A percentile compares a stretch with the other conserved stretches of the same genome.
Evolutionary conservation across 1,284 basidiomycete species (phyloP).

Genomic region (Irpex rosettiformis): DNA sequence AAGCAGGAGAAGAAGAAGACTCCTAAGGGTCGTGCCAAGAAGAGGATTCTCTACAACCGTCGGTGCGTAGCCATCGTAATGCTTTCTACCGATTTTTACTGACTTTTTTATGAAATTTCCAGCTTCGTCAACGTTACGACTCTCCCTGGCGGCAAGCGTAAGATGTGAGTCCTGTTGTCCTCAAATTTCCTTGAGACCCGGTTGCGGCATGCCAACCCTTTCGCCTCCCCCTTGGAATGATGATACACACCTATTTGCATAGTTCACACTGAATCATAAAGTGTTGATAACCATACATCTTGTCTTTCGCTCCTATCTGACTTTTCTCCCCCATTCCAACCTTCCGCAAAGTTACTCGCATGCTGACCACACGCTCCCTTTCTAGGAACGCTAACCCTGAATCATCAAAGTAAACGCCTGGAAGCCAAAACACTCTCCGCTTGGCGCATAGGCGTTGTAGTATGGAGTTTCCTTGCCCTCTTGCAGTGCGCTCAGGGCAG

Average conservation of each 20-base stretch:
- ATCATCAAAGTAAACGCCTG: constrained; percentile 49
- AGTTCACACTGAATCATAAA: constrained; percentile 85
- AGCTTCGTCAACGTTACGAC: constrained; percentile 96
- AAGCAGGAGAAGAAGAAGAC: constrained; percentile 98
- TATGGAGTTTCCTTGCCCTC: constrained; percentile 7
- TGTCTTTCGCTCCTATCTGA: constrained; percentile 96
- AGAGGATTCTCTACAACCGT: constrained; percentile 92
- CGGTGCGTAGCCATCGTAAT: constrained; percentile 51
- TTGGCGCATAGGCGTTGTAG: constrained; percentile 13
- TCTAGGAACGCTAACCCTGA: constrained; percentile 81
- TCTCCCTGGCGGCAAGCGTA: constrained; percentile 90
- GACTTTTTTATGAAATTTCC: constrained; percentile 14
- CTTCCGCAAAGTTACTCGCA: constrained; percentile 14
- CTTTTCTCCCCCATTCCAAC: constrained; percentile 20
- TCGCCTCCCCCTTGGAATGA: constrained; percentile 34
- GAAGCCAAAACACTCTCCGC: constrained; percentile 3
- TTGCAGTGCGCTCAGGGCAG: constrained; percentile 14
- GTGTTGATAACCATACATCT: constrained; percentile 81
- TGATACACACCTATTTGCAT: constrained; percentile 74
- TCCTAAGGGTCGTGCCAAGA: constrained; percentile 95
- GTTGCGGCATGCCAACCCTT: constrained; percentile 9
- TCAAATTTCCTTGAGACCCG: constrained; percentile 7
- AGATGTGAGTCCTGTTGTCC: constrained; percentile 72
- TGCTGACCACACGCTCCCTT: constrained; percentile 23
- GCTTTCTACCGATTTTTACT: constrained; percentile 6